Base-by-base conservation (phyloP, 306 rosid genomes). In the Acacia crassicarpa region DNA sequence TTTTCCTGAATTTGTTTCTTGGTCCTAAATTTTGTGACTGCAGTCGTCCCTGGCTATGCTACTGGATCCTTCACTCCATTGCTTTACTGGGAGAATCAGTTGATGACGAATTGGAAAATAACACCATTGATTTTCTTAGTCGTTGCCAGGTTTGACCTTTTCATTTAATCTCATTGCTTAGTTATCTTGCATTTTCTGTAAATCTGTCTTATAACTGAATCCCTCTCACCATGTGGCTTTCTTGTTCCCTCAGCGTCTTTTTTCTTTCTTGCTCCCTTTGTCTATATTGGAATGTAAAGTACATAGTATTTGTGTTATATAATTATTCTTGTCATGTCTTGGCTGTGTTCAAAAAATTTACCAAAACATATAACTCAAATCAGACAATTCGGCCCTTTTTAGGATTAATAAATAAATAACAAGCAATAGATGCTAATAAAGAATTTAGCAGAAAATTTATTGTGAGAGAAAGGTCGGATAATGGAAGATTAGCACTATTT, bases 21-120 rank as follows among this genome's bases (percentile, higher is more conserved):
- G 6, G 49, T n/a, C 35, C 32, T 54, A 35, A 13, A 68, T 70
- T 30, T 83, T 71, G 75, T 25, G 74, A 79, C 82, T 72, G 72
- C 78, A 95, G 99, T 89, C 99, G 99, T 61, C 97, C 99, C 16
- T 95, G 99, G 99, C 82, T 95, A 22, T 93, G 98, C 84, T 95
- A 95, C 75, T 95, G 97, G 98, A 95, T 91, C 75, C 78, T 91
- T 54, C 99, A 95, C 80, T 87, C 99, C 11, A 84, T 95, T 81
- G 94, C 98, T 69, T 70, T 95, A 67, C 85, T 95, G 43, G 98
- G 92, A 59, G 94, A 90, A 79, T 82, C 84, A 56, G 61, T 95
- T 58, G 94, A 93, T 33, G 86, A 82, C 14, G 93, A 90, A 33
- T 67, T 93, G 73, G 87, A 91, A 78, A 61, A 78, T 38, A 80